These are phyloP conservation scores for Solanum ossicruentum DNA, from an alignment of 257 asterid species.

Conservation along the genomic window DNA sequence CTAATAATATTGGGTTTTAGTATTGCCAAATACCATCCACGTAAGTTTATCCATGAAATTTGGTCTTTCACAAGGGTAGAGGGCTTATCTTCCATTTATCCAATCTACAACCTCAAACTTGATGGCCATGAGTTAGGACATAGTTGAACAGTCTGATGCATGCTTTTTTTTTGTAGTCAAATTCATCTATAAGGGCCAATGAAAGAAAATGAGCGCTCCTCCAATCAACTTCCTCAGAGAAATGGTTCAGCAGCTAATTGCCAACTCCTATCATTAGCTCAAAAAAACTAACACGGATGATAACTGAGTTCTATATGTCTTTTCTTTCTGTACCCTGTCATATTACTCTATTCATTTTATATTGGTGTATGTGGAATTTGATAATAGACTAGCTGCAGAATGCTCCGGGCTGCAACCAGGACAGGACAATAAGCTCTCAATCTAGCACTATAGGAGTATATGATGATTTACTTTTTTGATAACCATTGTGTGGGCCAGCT, in stretches of 20 bases:
- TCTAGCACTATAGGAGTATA: not conserved
- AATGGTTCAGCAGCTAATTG: not conserved
- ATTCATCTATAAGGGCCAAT: not conserved
- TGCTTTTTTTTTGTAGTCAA: not conserved
- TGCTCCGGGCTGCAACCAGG: not conserved
- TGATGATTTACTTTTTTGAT: not conserved
- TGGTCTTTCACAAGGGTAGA: not conserved
- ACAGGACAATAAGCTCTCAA: not conserved
- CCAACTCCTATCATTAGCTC: not conserved
- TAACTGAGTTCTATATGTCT: not conserved
- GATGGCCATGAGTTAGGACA: not conserved
- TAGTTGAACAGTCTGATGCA: not conserved
- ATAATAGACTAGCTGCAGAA: not conserved
- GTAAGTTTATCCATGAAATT: not conserved
- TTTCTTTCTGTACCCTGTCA: not conserved
- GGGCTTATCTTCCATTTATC: not conserved
- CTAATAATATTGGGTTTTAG: not conserved
- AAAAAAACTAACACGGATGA: not conserved
- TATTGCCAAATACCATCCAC: not conserved
- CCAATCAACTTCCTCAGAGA: not conserved
- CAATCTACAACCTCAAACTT: not conserved
- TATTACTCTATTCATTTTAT: not conserved
- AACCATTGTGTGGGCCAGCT: not conserved
- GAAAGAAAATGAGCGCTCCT: not conserved
- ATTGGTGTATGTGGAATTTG: not conserved